These are phyloP conservation scores for Xylariaceae sp. DNA, from an alignment of 2,329 filamentous ascomycete genomes.

Conservation along the genomic window DNA sequence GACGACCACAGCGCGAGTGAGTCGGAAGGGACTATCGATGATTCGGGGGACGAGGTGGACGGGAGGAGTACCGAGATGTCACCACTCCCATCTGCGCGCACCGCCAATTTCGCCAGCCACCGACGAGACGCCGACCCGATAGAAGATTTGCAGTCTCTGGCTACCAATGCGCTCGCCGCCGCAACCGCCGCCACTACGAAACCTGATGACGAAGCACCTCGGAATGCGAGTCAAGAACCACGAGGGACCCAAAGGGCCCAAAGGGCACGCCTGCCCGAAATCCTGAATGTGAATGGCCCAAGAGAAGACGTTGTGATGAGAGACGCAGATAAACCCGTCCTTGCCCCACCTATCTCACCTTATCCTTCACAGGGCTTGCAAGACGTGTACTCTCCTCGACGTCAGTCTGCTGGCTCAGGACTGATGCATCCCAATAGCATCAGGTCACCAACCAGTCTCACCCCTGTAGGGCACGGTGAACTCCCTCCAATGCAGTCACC, in stretches of 20 bases:
- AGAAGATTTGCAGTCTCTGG: conserved; percentile 23
- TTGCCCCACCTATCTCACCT: conserved; percentile 27
- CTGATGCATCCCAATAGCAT: conserved; percentile 27
- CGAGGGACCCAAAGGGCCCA: conserved; percentile 8
- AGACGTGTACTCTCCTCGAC: conserved; percentile 22
- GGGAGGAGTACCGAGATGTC: conserved; percentile 29
- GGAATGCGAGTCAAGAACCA: conserved; percentile 8
- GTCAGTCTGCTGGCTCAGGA: conserved; percentile 20
- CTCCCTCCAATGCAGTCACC: too few relatives aligned
- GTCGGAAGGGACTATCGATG: conserved; percentile 20
- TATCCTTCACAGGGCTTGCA: conserved; percentile 20
- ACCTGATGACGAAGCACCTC: conserved; percentile 14
- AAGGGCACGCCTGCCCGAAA: conserved; percentile 12
- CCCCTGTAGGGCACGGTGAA: conserved; percentile 24
- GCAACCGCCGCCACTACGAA: conserved; percentile 16
- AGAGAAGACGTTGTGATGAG: conserved; percentile 15
- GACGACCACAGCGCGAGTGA: conserved; percentile 34
- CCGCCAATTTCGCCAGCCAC: conserved; percentile 12
- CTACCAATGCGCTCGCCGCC: conserved; percentile 24
- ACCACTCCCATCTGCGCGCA: conserved; percentile 17
- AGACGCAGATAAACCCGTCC: conserved; percentile 19
- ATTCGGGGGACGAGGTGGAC: conserved; percentile 26
- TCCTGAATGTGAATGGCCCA: conserved; percentile 8
- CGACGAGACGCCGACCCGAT: conserved; percentile 5
- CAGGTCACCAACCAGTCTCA: conserved; percentile 31